Evolutionary conservation across 2,329 filamentous ascomycete species (phyloP), one percentile per base, ranked within the genome.

Genomic region (Epicoccum sorghinum): DNA sequence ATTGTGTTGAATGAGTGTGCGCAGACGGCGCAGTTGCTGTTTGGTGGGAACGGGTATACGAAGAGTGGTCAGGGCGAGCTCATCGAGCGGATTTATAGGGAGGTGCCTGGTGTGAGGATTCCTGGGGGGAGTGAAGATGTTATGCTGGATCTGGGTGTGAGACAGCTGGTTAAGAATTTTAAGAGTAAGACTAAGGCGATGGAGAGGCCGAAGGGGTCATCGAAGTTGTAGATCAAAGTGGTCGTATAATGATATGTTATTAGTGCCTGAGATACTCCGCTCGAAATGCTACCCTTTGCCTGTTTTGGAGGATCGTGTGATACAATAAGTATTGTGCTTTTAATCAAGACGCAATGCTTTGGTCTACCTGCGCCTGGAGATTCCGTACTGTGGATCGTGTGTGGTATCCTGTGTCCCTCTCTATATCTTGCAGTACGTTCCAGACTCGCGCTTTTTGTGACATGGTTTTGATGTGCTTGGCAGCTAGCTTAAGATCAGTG

Each of bases 11-110:
- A 89, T 59, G 86, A 89, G 69, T 89, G 87, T 67, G 87, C 88
- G 3, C 83, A 87, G 63, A 85, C 82, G 48, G 87, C 89, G 0
- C 82, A 90, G 41, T 71, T 91, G 50, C 72, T 92, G 23, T 91
- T 91, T 70, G 89, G 89, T 3, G 89, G 89, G 2, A 89, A 88
- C 67, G 89, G 89, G 0, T 90, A 85, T 62, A 90, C 89, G 0
- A 82, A 81, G 57, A 82, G 80, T 10, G 89, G 89, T 0, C 85
- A 88, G 71, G 89, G 89, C 18, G 88, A 90, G 72, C 76, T 90
- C 58, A 82, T 85, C 29, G 88, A 91, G 72, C 83, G 87, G 84
- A 85, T 88, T 37, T 85, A 83, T 61, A 80, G 86, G 23, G 86
- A 89, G 65, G 85, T 88, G 0, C 84, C 85, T 1, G 85, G 83